Conservation (phyloP, 768 basidiomycete species). For the Leccinum pellstonianum region DNA sequence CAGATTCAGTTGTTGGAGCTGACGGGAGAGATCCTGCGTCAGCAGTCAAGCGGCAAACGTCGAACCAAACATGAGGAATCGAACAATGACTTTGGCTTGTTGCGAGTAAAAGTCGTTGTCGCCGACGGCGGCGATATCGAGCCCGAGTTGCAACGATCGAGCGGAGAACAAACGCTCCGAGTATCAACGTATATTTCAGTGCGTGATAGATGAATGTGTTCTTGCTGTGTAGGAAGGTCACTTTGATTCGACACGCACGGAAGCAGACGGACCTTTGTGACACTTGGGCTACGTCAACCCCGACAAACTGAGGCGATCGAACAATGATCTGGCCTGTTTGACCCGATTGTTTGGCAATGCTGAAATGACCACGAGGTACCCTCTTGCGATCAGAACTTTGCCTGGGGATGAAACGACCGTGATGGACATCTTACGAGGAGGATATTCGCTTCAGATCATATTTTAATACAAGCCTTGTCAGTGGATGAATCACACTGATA, state of each 20-base stretch:
- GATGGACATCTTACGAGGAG: slow-evolving; percentile 38
- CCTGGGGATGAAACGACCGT: slow-evolving; percentile 90
- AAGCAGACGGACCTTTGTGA: slow-evolving; percentile 23
- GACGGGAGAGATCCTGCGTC: slow-evolving; percentile 1
- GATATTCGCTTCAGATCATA: background rate
- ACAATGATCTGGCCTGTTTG: slow-evolving; percentile 20
- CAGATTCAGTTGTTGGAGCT: slow-evolving; percentile 66
- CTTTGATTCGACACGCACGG: background rate
- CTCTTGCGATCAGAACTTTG: slow-evolving; percentile 93
- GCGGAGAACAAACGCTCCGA: slow-evolving; percentile 54
- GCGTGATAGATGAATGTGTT: slow-evolving; percentile 96
- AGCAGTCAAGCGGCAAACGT: background rate
- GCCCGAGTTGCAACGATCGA: slow-evolving; percentile 48
- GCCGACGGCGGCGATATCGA: slow-evolving; percentile 82
- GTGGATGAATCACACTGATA: slow-evolving; percentile 23
- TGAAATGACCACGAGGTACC: slow-evolving; percentile 74
- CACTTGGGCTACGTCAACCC: slow-evolving; percentile 21
- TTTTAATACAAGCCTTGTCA: background rate
- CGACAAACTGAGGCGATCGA: too few species aligned
- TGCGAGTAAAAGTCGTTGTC: slow-evolving; percentile 99
- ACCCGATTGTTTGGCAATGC: slow-evolving; percentile 24
- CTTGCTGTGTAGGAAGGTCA: slow-evolving; percentile 39
- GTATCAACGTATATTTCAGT: slow-evolving; percentile 69
- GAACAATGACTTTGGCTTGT: slow-evolving; percentile 60
- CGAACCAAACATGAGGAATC: background rate